Evolutionary conservation across 371 early-diverging fungal species (phyloP), one percentile per base, ranked within the genome.

Genomic region (Circinella minor): DNA sequence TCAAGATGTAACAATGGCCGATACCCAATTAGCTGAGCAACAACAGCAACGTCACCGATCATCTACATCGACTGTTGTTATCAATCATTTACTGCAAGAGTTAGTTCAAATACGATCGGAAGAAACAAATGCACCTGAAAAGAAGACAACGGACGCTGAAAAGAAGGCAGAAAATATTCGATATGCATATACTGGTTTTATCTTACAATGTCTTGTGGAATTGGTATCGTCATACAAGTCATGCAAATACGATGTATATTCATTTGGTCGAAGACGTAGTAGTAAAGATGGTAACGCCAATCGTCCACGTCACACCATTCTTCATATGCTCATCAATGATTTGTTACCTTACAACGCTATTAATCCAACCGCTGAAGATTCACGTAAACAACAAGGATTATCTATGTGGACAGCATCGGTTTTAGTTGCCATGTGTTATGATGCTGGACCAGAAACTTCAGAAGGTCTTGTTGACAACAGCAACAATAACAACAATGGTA

Each of bases 191-290:
- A 90, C 95, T 20, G 91, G 93, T 61, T 95, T 94, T 83, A 69
- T 98, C 43, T 76, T 98, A 63, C 96, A 96, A 77, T 88, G 90
- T 51, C 80, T 98, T 39, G 86, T 92, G 11, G 99, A 98, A 75
- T 84, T 98, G 8, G 84, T 95, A 13, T 84, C 88, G 0, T 93
- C 94, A 1, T 98, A 94, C 80, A 89, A 95, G n/a, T 86, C 90
- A 4, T 93, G 93, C 82, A 93, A 93, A 72, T 75, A 87, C 34
- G 92, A 92, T 65, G 77, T 94, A 3, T 88, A 92, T 61, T 81
- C 86, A 60, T 89, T 86, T 63, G 84, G 89, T 55, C 85, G 86
- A 10, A 79, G 85, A 39, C 83, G 85, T 54, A 79, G 74, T 48
- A 81, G 84, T 67, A 82, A 78, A 36, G 87, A 85, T 37, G 61